phyloP scores from a whole-genome alignment of 345 rosid genomes.

The Excoecaria agallocha region DNA sequence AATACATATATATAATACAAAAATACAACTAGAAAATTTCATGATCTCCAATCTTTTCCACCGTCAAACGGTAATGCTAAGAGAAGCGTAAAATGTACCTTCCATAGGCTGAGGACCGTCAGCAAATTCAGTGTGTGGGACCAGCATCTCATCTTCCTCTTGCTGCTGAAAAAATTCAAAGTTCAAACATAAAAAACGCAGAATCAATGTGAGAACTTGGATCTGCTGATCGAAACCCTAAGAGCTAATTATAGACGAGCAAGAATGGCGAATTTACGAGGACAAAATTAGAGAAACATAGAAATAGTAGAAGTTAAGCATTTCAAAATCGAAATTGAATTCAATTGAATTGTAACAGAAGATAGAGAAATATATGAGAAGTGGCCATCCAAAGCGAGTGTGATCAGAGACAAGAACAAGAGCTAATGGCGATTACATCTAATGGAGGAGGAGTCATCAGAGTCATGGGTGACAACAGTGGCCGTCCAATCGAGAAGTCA shows the following conservation, averaged over 20 bases:
- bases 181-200: background rate
- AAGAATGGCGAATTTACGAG: background rate
- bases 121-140: constrained; percentile 34
- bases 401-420: constrained; percentile 1
- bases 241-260: background rate
- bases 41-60: background rate
- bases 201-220: constrained; percentile 27
- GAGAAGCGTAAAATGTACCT: constrained; percentile 21
- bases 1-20: background rate
- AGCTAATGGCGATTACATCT: constrained; percentile 32
- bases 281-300: background rate
- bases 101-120: constrained; percentile 50
- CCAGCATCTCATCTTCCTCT: constrained; percentile 43
- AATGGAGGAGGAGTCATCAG: constrained; percentile 56
- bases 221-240: constrained; percentile 45
- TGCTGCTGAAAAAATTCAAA: constrained; percentile 16
- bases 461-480: constrained; percentile 40
- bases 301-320: background rate
- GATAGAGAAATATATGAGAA: background rate
- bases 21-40: background rate
- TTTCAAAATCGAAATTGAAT: background rate
- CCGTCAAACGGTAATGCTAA: background rate
- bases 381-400: constrained; percentile 7
- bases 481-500: constrained; percentile 29
- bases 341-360: constrained; percentile 4